Percentiles rank a stretch among this genome's conserved stretches.
Conservation (phyloP, 441 rosid genomes). For the Pelargonium fulgidum region DNA sequence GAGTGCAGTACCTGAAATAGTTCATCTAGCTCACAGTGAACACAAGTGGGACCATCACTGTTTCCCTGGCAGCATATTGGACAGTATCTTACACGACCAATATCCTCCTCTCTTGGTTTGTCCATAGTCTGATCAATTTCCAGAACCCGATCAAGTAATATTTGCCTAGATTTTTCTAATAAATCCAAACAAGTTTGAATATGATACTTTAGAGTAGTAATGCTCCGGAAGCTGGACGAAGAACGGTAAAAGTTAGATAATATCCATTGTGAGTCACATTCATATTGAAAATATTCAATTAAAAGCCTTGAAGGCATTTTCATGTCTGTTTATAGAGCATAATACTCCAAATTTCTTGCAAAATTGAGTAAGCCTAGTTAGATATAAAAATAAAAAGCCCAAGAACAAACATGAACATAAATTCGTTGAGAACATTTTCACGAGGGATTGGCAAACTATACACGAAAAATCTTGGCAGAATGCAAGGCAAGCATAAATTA, state of each 20-base stretch:
- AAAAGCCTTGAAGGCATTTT: background rate
- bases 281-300: background rate
- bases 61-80: constrained; percentile 48
- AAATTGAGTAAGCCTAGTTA: background rate
- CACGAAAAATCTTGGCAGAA: background rate
- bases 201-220: constrained; percentile 69
- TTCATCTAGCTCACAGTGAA: constrained; percentile 81
- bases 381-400: background rate
- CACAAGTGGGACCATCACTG: constrained; percentile 77
- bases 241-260: constrained; percentile 19
- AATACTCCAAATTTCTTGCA: constrained; percentile 3
- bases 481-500: background rate
- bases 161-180: constrained; percentile 63
- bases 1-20: constrained; percentile 57
- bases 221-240: constrained; percentile 59
- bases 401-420: background rate
- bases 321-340: background rate
- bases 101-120: constrained; percentile 72
- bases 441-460: background rate
- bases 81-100: constrained; percentile 65
- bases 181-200: constrained; percentile 74
- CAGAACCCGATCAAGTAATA: constrained; percentile 49
- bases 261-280: constrained; percentile 13
- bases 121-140: constrained; percentile 82
- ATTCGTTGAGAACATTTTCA: background rate